Evolutionary conservation across 768 basidiomycete genomes (phyloP), one percentile per base, ranked within the genome.

Genomic region (Holtermanniella nyarrowii): DNA sequence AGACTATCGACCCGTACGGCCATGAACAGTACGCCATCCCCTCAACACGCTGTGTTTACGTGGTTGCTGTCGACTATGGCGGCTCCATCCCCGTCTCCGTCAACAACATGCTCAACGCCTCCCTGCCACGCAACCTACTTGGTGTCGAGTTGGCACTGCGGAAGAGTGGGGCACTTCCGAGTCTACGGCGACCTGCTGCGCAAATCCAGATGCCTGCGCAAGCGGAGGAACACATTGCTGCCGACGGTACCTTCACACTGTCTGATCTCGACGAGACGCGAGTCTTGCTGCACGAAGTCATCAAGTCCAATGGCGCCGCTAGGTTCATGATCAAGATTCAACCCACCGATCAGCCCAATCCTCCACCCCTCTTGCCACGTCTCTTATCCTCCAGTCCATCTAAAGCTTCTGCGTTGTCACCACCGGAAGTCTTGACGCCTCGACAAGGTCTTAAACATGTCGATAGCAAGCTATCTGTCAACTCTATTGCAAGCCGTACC

Each of bases 1-100:
- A 99, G 74, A 96, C 93, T 3, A 78, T 97, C 44, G 93, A 97
- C 65, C 90, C 91, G 0, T 96, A 96, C 59, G 85, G 88, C 21
- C 83, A 83, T 54, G 89, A 93, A 71, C 88, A 88, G 57, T 93
- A 89, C 65, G 80, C 88, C 12, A 93, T 97, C 42, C 95, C 91
- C 0, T 95, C 89, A 3, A 88, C 90, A 37, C 74, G 85, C 44
- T 91, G 88, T 69, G 89, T 85, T 42, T 77, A 86, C 51, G 75
- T 93, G 39, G 80, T 86, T 2, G 84, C 86, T 1, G 78, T 90
- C 53, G 91, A 96, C 70, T 88, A 83, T 63, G 82, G 83, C 7
- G 91, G 88, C 2, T 82, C 81, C 1, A 79, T 93, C 37, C 89
- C 90, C 0, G 79, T 82, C 16, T 83, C 87, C 0, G 78, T 89